Evolutionary conservation across 257 asterid species (phyloP).

Genomic region (Capsicum baccatum): DNA sequence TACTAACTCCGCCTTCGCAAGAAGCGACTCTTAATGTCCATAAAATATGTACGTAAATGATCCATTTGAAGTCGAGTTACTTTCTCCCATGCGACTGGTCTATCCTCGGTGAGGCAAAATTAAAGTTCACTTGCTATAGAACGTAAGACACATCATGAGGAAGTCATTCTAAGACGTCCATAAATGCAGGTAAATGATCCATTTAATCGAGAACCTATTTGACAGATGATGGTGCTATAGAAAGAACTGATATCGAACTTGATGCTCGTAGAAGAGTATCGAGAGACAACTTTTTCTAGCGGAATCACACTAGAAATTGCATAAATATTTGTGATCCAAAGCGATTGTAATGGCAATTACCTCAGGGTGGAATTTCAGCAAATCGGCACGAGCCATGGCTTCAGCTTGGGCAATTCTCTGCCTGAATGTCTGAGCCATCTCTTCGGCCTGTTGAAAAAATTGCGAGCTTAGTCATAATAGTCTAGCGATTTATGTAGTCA

Average conservation of each 20-base stretch:
- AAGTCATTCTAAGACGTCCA: not conserved
- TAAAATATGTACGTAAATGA: too few species aligned
- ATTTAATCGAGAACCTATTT: not conserved
- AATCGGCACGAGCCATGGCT: conserved; percentile 99
- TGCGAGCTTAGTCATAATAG: not conserved
- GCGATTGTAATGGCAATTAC: conserved; percentile 38
- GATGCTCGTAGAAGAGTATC: not conserved
- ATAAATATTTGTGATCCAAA: not conserved
- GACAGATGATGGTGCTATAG: not conserved
- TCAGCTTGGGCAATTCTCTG: conserved; percentile 80
- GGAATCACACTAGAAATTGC: not conserved
- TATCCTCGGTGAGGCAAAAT: not conserved
- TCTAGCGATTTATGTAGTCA: not conserved
- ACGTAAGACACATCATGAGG: not conserved
- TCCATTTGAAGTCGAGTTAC: not conserved
- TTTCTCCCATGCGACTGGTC: not conserved
- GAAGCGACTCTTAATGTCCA: too few species aligned
- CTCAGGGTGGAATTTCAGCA: conserved; percentile 97
- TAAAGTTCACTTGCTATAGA: not conserved
- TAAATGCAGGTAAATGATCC: not conserved
- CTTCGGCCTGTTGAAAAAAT: conserved; percentile 12
- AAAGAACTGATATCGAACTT: not conserved
- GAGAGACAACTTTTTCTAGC: not conserved
- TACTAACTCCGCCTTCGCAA: not conserved
- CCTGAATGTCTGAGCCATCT: conserved; percentile 26